Percentiles rank a stretch among this genome's conserved stretches.
Conservation (phyloP, 306 rosid genomes). For the Mucuna pruriens region DNA sequence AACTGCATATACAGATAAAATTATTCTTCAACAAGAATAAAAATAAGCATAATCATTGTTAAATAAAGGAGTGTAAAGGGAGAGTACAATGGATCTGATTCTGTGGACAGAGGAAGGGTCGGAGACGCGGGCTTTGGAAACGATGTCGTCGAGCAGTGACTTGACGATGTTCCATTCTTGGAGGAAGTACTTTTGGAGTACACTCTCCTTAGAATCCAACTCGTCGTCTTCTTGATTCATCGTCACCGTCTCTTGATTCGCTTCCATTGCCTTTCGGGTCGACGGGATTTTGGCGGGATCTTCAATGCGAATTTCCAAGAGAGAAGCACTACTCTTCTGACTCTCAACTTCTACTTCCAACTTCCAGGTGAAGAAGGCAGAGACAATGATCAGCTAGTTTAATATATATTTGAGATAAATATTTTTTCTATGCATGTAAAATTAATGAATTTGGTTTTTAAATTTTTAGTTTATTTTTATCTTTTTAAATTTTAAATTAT, state of each 20-base stretch:
- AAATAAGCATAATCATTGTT: background rate
- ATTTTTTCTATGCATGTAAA: no score
- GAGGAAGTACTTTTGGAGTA: slow-evolving; percentile 88
- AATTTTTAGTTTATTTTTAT: no score
- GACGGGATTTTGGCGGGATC: slow-evolving; percentile 15
- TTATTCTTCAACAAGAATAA: background rate
- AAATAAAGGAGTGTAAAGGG: slow-evolving; percentile 32
- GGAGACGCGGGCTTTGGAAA: slow-evolving; percentile 68
- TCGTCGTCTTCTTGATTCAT: slow-evolving; percentile 73
- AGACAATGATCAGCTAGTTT: no score
- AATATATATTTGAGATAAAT: no score
- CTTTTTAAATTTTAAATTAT: no score
- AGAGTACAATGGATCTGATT: slow-evolving; percentile 89
- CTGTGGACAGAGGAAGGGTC: slow-evolving; percentile 61
- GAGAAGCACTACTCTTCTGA: background rate
- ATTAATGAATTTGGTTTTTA: background rate
- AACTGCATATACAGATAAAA: slow-evolving; percentile 51
- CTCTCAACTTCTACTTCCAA: background rate
- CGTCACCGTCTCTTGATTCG: slow-evolving; percentile 35
- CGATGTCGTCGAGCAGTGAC: slow-evolving; percentile 74
- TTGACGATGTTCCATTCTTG: slow-evolving; percentile 88
- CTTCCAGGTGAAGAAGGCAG: background rate
- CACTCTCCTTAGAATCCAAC: slow-evolving; percentile 76
- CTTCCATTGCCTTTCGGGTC: background rate
- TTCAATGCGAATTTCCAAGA: background rate